These are phyloP conservation scores for Starmerella lactis-condensi DNA, from an alignment of 805 yeast genomes.

Conservation along the genomic window DNA sequence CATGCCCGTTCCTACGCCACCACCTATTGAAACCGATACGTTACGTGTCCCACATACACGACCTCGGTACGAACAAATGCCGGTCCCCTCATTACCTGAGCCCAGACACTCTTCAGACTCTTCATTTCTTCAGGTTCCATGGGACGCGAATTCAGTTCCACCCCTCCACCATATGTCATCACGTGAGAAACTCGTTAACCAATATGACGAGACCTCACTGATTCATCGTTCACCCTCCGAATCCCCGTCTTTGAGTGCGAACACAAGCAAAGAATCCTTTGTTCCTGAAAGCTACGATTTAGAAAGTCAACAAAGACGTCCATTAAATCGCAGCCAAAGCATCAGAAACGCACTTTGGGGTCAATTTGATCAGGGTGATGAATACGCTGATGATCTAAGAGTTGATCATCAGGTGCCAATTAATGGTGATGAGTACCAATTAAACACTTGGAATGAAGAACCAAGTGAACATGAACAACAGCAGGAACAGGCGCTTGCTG, in stretches of 20 bases:
- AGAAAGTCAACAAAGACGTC: too few relatives aligned
- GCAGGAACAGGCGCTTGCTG: conserved; percentile 3
- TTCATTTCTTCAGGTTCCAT: conserved; percentile 5
- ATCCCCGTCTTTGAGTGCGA: not conserved
- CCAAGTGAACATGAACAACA: too few relatives aligned
- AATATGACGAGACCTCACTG: conserved; percentile 1
- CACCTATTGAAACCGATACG: too few relatives aligned
- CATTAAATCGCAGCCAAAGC: too few relatives aligned
- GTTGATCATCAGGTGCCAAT: conserved; percentile 23
- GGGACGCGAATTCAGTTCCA: conserved; percentile 8
- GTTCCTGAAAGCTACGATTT: not conserved
- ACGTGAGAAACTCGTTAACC: not conserved
- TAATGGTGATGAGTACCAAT: conserved; percentile 23
- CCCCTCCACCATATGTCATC: not conserved
- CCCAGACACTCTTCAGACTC: too few relatives aligned
- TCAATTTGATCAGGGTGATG: conserved; percentile 4
- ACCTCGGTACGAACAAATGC: not conserved
- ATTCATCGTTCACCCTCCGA: not conserved
- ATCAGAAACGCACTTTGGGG: not conserved
- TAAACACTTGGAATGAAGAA: conserved; percentile 19
- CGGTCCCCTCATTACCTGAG: not conserved
- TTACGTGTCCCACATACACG: not conserved
- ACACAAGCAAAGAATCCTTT: not conserved
- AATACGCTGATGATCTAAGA: conserved; percentile 19
- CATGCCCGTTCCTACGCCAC: too few relatives aligned